Evolutionary conservation across 1,139 yeast species (phyloP), one percentile per base, ranked within the genome.

Genomic region (Blastobotrys arbuscula): DNA sequence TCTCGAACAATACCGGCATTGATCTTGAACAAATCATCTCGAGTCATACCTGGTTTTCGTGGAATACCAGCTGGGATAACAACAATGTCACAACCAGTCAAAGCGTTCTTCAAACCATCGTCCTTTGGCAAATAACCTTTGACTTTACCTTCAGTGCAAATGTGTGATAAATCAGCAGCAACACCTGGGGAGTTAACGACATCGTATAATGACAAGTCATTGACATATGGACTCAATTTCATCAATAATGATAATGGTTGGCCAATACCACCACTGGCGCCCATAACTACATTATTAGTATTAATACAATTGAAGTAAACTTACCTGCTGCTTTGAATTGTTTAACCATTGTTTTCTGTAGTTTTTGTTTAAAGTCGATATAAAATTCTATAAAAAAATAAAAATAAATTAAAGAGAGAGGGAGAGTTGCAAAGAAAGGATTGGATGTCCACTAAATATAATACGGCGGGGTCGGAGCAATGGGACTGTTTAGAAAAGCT

Each of bases 21-120:
- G 73, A 95, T 90, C 77, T 88, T 87, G 83, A 92, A 92, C 67
- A 92, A 79, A 68, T 92, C 98, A 69, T 92, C 98, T 58, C 74
- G 70, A 63, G 97, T 89, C 97, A 90, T 90, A 67, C 97, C 97
- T 58, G 97, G 97, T 77, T 92, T 92, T 78, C 98, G 86, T 73
- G 98, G 98, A 51, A 92, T 96, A 74, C 98, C 98, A 52, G 98
- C 98, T 63, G 98, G 97, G 70, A 92, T 90, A 60, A 92, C 76
- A 53, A 92, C 95, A 58, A 92, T 81, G 64, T 92, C 94, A 46
- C 96, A 77, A 57, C 80, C 92, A 57, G 80, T 76, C 62, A 92
- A 76, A 47, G 97, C 87, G 51, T 72, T 71, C 60, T 81, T 78
- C 64, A 92, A 77, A 47, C 95, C 97, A 51, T 82, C 82, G 64